A percentile compares a stretch with the other conserved stretches of the same genome.
These are phyloP conservation scores for Russula foetens DNA, from an alignment of 768 basidiomycete species.

Conservation along the genomic window DNA sequence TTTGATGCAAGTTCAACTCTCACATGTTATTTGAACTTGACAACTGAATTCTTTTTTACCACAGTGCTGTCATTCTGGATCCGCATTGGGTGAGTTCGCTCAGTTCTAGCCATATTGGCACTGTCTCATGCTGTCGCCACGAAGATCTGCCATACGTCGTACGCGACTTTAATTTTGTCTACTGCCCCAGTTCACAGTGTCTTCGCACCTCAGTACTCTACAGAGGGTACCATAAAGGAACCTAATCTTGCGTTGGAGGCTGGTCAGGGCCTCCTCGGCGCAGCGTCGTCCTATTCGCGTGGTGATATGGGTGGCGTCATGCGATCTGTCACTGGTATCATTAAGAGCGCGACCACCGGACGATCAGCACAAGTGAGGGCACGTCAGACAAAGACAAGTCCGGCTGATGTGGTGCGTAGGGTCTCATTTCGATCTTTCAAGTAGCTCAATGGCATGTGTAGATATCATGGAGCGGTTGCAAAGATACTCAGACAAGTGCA, in stretches of 20 bases:
- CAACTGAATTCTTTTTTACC: constrained; percentile 15
- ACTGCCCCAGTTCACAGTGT: neutral
- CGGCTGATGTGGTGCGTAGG: constrained; percentile 80
- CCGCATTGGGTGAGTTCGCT: constrained; percentile 31
- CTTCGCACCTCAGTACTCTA: constrained; percentile 60
- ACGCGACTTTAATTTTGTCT: neutral
- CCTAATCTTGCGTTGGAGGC: constrained; percentile 85
- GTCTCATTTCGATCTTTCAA: neutral
- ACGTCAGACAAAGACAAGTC: constrained; percentile 52
- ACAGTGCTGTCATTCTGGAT: constrained; percentile 42
- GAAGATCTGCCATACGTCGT: constrained; percentile 33
- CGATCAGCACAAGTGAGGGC: constrained; percentile 55
- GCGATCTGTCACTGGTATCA: constrained; percentile 59
- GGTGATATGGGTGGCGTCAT: constrained; percentile 79
- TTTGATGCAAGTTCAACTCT: constrained; percentile 37
- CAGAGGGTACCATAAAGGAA: constrained; percentile 92
- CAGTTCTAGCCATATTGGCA: neutral
- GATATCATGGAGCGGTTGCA: constrained; percentile 84
- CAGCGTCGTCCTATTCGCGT: constrained; percentile 64
- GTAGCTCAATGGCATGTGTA: constrained; percentile 24
- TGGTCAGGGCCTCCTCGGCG: constrained; percentile 76
- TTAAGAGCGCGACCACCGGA: constrained; percentile 66
- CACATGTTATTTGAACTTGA: neutral
- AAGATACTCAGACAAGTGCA: constrained; percentile 78
- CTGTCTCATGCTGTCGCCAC: neutral